These are phyloP conservation scores for Sclerotinia minor DNA, from an alignment of 2,329 filamentous ascomycete species.

Conservation along the genomic window DNA sequence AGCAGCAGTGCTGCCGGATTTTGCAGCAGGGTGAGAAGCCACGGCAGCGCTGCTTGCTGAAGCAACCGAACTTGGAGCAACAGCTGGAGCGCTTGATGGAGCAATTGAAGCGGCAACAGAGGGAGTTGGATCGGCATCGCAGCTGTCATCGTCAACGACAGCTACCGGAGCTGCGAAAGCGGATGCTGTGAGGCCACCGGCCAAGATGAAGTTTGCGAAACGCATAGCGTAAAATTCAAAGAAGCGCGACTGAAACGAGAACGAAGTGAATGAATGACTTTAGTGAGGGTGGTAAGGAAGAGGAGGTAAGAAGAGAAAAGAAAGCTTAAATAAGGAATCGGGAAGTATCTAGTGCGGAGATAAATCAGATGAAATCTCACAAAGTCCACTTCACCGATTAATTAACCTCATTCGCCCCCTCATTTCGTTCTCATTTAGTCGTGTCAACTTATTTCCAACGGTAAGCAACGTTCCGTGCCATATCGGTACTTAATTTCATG, in stretches of 20 bases:
- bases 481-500: slow-evolving; percentile 17
- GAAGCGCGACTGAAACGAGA: slow-evolving; percentile 1
- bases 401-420: not conserved
- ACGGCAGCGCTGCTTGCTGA: not conserved
- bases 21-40: not conserved
- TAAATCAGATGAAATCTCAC: not conserved
- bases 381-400: slow-evolving; percentile 13
- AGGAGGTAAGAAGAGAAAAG: not conserved
- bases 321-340: not conserved
- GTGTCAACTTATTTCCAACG: not conserved
- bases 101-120: slow-evolving; percentile 16
- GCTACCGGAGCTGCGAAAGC: slow-evolving; percentile 25
- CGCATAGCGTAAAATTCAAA: slow-evolving; percentile 20
- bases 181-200: slow-evolving; percentile 23
- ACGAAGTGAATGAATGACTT: slow-evolving; percentile 13
- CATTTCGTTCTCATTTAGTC: slow-evolving; percentile 6
- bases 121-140: slow-evolving; percentile 17
- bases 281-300: slow-evolving; percentile 12
- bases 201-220: slow-evolving; percentile 23
- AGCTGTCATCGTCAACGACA: slow-evolving; percentile 22
- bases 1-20: not conserved
- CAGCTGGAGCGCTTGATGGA: not conserved
- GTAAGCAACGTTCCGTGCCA: not conserved
- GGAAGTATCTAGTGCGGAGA: slow-evolving; percentile 20
- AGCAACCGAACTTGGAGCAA: not conserved